Evolutionary conservation across 2,329 filamentous ascomycete species (phyloP).

Genomic region (Sporothrix dimorphospora): DNA sequence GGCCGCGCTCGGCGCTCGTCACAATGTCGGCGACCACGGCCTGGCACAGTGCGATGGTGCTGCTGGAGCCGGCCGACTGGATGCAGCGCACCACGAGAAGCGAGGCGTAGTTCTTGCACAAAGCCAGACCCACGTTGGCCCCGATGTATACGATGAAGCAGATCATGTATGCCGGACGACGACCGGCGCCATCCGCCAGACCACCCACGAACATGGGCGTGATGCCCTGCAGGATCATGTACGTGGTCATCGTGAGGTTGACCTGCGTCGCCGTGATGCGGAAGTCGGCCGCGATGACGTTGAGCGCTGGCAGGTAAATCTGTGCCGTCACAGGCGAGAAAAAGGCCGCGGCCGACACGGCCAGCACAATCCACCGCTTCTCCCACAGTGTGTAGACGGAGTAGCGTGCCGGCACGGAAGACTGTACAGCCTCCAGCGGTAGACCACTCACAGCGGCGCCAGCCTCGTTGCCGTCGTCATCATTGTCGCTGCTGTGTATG

Average conservation of each 20-base stretch:
- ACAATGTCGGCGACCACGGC: constrained; percentile 67
- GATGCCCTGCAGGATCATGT: constrained; percentile 64
- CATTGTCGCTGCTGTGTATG: neutral
- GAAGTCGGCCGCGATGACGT: constrained; percentile 49
- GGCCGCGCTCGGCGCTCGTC: constrained; percentile 63
- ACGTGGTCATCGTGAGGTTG: constrained; percentile 57
- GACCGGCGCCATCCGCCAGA: constrained; percentile 56
- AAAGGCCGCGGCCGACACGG: constrained; percentile 45
- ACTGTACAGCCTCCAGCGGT: neutral
- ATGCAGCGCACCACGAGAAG: constrained; percentile 58
- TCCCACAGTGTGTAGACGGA: constrained; percentile 45
- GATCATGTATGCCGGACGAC: constrained; percentile 56
- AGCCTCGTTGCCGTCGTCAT: neutral
- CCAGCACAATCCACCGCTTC: constrained; percentile 47
- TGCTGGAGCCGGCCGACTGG: constrained; percentile 61
- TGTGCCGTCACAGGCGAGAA: constrained; percentile 52
- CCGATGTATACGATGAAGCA: constrained; percentile 57
- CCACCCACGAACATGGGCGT: constrained; percentile 60
- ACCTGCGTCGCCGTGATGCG: constrained; percentile 46
- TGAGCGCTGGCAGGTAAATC: constrained; percentile 60
- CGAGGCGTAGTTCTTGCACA: constrained; percentile 53
- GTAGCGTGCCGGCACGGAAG: constrained; percentile 37
- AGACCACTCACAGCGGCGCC: neutral
- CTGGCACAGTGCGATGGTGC: constrained; percentile 59
- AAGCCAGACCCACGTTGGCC: constrained; percentile 57